Conservation (phyloP, 192 early-diverging fungal species). For the Coemansia sp. region DNA sequence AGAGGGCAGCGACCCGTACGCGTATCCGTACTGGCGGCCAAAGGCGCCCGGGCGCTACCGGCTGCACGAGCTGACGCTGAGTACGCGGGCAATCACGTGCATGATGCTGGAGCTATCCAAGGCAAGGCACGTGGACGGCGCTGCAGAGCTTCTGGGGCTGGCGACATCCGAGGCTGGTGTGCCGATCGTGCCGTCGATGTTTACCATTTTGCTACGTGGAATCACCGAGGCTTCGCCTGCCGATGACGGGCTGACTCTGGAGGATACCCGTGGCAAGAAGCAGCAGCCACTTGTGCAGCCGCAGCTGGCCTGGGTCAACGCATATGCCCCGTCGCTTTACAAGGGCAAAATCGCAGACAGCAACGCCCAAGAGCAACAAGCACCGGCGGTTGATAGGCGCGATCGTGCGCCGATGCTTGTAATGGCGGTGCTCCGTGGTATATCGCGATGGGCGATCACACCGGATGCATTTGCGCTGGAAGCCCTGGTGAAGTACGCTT, state of each 20-base stretch:
- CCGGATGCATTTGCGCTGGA: conserved; percentile 31
- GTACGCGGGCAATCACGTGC: conserved; percentile 13
- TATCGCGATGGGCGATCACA: conserved; percentile 23
- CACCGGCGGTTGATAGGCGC: not conserved
- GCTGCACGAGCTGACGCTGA: conserved; percentile 46
- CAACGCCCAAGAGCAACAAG: not conserved
- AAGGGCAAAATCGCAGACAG: not conserved
- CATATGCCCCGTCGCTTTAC: conserved; percentile 14
- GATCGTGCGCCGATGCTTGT: conserved; percentile 1
- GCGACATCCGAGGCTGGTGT: conserved; percentile 39
- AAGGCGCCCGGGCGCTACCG: conserved; percentile 27
- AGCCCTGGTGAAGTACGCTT: conserved; percentile 24
- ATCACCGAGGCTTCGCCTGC: conserved; percentile 1
- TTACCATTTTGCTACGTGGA: conserved; percentile 31
- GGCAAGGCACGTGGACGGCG: conserved; percentile 6
- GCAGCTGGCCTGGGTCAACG: conserved; percentile 15
- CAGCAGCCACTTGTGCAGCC: not conserved
- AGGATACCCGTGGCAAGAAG: not conserved
- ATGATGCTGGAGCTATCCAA: conserved; percentile 17
- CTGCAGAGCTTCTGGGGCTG: conserved; percentile 27
- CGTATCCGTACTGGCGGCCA: conserved; percentile 39
- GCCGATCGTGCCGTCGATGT: conserved; percentile 20
- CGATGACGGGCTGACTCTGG: not conserved
- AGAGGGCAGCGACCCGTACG: conserved; percentile 12
- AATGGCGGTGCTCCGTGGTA: conserved; percentile 27